Percentiles rank a stretch among this genome's conserved stretches.
Conservation (phyloP, 768 basidiomycete species). For the Hebeloma cylindrosporum region DNA sequence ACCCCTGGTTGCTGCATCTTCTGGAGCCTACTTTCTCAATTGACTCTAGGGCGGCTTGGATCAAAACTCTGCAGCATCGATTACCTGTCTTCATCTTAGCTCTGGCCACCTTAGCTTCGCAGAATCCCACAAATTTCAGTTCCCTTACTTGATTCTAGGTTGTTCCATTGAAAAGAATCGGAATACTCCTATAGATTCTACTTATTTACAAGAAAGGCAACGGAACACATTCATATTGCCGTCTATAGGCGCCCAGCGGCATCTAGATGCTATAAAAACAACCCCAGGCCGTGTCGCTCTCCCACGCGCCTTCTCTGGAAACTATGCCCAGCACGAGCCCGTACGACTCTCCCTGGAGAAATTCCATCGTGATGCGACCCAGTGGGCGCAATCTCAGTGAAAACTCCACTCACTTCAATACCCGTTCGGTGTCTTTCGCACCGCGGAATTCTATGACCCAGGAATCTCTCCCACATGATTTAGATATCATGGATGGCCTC, state of each 20-base stretch:
- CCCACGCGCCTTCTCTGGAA: not conserved
- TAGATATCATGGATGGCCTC: conserved; percentile 38
- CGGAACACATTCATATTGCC: conserved; percentile 7
- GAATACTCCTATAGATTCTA: too few species aligned
- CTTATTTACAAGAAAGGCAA: not conserved
- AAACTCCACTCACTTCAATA: conserved; percentile 8
- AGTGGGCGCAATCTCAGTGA: conserved; percentile 15
- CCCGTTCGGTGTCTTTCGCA: conserved; percentile 8
- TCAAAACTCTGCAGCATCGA: too few species aligned
- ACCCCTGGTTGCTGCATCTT: too few species aligned
- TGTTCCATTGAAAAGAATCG: too few species aligned
- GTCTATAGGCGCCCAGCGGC: conserved; percentile 14
- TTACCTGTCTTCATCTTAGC: too few species aligned
- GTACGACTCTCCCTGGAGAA: conserved; percentile 26
- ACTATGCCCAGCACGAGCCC: conserved; percentile 2
- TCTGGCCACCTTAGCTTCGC: too few species aligned
- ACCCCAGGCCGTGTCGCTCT: not conserved
- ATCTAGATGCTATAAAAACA: too few species aligned
- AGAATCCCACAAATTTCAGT: too few species aligned
- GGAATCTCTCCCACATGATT: conserved; percentile 30
- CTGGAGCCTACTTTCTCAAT: too few species aligned
- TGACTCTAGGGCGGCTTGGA: too few species aligned
- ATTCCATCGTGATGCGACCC: conserved; percentile 25
- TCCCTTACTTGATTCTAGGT: too few species aligned
- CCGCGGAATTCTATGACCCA: conserved; percentile 14